Base-by-base conservation (phyloP, 1,284 basidiomycete genomes). In the Sanguinoderma infundibulare region DNA sequence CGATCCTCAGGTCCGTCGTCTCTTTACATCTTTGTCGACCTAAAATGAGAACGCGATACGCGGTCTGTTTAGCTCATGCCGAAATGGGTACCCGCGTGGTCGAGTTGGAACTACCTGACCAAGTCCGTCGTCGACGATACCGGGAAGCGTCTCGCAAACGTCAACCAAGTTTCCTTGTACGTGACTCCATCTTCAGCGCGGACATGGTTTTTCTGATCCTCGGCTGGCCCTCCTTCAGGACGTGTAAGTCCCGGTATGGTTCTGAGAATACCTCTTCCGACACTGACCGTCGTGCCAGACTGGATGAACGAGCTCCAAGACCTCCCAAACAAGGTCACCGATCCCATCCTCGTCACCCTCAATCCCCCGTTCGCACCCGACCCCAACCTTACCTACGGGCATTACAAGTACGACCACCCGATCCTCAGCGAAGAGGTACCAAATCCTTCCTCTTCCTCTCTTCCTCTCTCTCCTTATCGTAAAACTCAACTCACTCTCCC, bases 251-350 rank as follows among this genome's bases (percentile, higher is more conserved):
- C 14, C 36, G 3, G 26, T 32, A 39, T 28, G 50, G 17, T 38
- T 44, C n/a, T 4, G 9, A 17, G 44, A 22, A 44, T 22, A 26
- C 39, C 20, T 10, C 34, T 22, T 39, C 12, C 2, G 42, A 20
- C 5, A 6, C 49, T 35, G 20, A 49, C 14, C 20, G 32, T 22
- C 10, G 6, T 10, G 24, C 1, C 26, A 67, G 65, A 67, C 39
- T 67, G 85, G 68, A 94, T 94, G 93, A 94, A 94, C 72, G 81
- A 86, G 53, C 80, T 95, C 5, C 92, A 94, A 68, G 85, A 89
- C 67, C 81, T 94, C 15, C 74, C 86, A 1, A 82, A 85, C 63
- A 62, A 75, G 1, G 75, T 77, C 38, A 83, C 87, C 70, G 91
- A 92, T 1, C 86, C 85, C 0, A 82, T 94, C 6, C 79, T 94